Conservation (phyloP, 78 protist genomes). For the Planoprotostelium fungivorum region DNA sequence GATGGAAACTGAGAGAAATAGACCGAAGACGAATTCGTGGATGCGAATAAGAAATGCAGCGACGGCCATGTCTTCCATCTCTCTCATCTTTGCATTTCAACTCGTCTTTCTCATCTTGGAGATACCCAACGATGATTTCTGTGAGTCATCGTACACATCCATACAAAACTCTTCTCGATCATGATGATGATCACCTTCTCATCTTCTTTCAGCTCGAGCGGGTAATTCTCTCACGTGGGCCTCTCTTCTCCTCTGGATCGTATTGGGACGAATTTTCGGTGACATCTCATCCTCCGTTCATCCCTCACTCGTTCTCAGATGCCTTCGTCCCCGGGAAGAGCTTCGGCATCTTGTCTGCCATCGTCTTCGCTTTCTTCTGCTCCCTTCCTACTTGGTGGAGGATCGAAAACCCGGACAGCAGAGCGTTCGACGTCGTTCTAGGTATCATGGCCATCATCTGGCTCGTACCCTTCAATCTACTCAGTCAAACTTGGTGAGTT, state of each 20-base stretch:
- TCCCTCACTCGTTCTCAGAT: not conserved
- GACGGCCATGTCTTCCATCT: not conserved
- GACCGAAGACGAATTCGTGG: not conserved
- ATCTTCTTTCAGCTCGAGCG: too few relatives aligned
- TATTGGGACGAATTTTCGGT: not conserved
- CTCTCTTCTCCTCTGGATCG: not conserved
- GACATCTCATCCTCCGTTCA: too few relatives aligned
- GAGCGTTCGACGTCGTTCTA: not conserved
- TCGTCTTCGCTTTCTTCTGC: not conserved
- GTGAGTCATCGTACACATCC: too few relatives aligned
- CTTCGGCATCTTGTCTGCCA: not conserved
- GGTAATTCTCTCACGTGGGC: not conserved
- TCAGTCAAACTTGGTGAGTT: not conserved
- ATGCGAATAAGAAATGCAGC: not conserved
- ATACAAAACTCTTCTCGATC: too few relatives aligned
- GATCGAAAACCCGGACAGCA: not conserved
- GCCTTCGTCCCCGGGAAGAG: not conserved
- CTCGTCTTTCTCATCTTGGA: not conserved
- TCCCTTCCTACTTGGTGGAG: not conserved
- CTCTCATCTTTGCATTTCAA: not conserved
- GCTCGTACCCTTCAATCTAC: not conserved
- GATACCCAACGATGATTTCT: not conserved
- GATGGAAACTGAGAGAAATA: not conserved
- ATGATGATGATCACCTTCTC: too few relatives aligned
- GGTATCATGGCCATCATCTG: not conserved